phyloP scores from a whole-genome alignment of 2,329 filamentous ascomycete genomes.

The Stagonosporopsis chrysanthemi region DNA sequence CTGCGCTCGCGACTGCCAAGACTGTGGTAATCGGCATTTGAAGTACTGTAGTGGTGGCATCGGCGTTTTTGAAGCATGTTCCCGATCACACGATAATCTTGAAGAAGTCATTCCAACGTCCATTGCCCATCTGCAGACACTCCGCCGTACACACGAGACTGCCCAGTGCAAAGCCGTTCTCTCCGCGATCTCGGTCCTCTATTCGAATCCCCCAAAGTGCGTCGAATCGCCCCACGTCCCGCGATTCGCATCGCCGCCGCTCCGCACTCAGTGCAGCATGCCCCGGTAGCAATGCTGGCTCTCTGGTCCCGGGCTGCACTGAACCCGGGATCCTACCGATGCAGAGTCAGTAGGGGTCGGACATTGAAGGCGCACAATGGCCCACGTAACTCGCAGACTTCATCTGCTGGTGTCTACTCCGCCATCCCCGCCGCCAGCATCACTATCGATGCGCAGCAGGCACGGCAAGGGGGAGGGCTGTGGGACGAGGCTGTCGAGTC shows the following conservation, averaged over 20 bases:
- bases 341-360: slow-evolving; percentile 65
- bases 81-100: slow-evolving; percentile 20
- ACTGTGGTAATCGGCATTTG: background rate
- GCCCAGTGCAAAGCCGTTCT: background rate
- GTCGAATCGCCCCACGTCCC: slow-evolving; percentile 22
- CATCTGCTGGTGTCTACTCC: slow-evolving; percentile 70
- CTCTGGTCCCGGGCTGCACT: slow-evolving; percentile 72
- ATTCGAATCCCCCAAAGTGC: slow-evolving; percentile 21
- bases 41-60: no score
- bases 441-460: slow-evolving; percentile 65
- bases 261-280: slow-evolving; percentile 39
- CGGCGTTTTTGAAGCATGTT: slow-evolving; percentile 8
- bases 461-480: slow-evolving; percentile 65
- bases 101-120: background rate
- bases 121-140: background rate
- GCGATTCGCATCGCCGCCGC: slow-evolving; percentile 30
- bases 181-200: background rate
- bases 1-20: slow-evolving; percentile 6
- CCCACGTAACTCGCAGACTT: slow-evolving; percentile 62
- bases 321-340: slow-evolving; percentile 68
- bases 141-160: background rate
- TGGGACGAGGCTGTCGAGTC: slow-evolving; percentile 67
- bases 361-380: slow-evolving; percentile 58
- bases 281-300: slow-evolving; percentile 66
- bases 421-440: slow-evolving; percentile 71